These are phyloP conservation scores for Oryza nivara DNA, from an alignment of 176 grass and related monocot genomes.

Conservation along the genomic window DNA sequence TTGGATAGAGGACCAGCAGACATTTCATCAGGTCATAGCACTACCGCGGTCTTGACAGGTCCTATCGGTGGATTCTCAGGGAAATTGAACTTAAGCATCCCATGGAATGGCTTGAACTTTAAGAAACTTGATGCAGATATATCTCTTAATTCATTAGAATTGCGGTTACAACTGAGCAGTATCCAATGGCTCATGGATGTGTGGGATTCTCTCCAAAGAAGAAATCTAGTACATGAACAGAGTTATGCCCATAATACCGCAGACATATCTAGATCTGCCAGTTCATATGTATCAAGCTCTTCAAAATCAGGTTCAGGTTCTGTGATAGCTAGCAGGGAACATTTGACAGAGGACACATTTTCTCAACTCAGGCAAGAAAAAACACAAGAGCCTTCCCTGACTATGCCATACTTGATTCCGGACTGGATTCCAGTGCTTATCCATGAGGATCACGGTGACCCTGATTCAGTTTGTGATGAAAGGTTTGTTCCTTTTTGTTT, in stretches of 20 bases:
- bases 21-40: conserved; percentile 52
- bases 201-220: conserved; percentile 62
- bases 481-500: conserved; percentile 63
- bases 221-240: conserved; percentile 42
- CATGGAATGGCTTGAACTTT: conserved; percentile 93
- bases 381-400: conserved; percentile 69
- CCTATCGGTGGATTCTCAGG: conserved; percentile 86
- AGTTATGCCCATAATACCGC: conserved; percentile 36
- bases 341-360: conserved; percentile 25
- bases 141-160: conserved; percentile 71
- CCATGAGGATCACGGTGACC: conserved; percentile 54
- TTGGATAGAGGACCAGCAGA: conserved; percentile 44
- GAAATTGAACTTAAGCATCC: conserved; percentile 86
- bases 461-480: conserved; percentile 79
- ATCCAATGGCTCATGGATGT: conserved; percentile 68
- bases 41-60: conserved; percentile 75
- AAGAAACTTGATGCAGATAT: conserved; percentile 86
- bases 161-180: conserved; percentile 76
- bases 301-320: conserved; percentile 51
- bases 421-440: conserved; percentile 80
- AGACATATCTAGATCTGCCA: conserved; percentile 52
- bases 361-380: conserved; percentile 61
- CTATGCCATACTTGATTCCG: conserved; percentile 72
- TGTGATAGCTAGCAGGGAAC: conserved; percentile 34
- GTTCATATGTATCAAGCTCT: conserved; percentile 39